Percentiles rank a stretch among this genome's conserved stretches.
Evolutionary conservation across 2,329 filamentous ascomycete species (phyloP).

Genomic region (Lojkania enalia): DNA sequence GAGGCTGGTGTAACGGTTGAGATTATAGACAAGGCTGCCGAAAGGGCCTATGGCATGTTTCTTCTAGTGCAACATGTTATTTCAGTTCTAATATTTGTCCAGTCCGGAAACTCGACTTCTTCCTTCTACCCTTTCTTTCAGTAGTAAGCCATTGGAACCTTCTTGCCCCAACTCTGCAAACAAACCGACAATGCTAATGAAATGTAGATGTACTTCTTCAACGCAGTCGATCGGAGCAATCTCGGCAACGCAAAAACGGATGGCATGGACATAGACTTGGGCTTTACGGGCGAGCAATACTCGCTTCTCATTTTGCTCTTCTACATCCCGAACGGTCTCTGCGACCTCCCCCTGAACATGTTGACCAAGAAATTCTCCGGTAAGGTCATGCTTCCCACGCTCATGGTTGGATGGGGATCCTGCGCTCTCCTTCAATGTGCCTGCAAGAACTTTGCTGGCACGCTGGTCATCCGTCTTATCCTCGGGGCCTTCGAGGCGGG

Average conservation of each 20-base stretch:
- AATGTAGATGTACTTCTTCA: constrained; percentile 46
- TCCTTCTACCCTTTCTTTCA: constrained; percentile 49
- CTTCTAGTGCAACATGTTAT: not conserved
- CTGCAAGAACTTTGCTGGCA: constrained; percentile 52
- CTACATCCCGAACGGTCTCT: constrained; percentile 56
- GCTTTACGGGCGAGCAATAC: constrained; percentile 48
- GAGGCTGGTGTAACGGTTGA: constrained; percentile 5
- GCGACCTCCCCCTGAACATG: constrained; percentile 55
- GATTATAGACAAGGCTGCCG: constrained; percentile 36
- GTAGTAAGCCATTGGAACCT: constrained; percentile 24
- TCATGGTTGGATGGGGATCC: constrained; percentile 55
- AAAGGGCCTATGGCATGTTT: constrained; percentile 38
- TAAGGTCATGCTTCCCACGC: constrained; percentile 45
- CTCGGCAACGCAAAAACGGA: constrained; percentile 57
- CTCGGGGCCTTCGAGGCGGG: constrained; percentile 56
- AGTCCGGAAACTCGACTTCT: constrained; percentile 48
- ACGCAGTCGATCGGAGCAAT: constrained; percentile 46
- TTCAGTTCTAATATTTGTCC: not conserved
- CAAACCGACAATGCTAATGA: constrained; percentile 6
- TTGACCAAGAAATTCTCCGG: constrained; percentile 54
- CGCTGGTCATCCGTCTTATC: constrained; percentile 56
- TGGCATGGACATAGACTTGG: constrained; percentile 50
- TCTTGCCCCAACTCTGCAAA: no score
- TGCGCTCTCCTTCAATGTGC: constrained; percentile 55
- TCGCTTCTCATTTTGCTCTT: constrained; percentile 54